phyloP scores from a whole-genome alignment of 768 basidiomycete species.

The Pulveroboletus ravenelii region DNA sequence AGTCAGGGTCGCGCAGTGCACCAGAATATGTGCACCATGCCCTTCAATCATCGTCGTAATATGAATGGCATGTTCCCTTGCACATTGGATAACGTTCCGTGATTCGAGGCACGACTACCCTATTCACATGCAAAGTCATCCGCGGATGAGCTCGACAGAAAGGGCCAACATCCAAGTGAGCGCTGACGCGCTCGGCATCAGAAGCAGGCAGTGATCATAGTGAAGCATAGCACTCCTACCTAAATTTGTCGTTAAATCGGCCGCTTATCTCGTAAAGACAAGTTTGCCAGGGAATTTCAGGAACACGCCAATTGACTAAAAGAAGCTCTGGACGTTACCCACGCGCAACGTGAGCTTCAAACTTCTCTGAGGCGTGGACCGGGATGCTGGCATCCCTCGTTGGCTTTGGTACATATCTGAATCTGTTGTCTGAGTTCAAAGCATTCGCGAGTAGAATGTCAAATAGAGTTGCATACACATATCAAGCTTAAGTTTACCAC shows the following conservation, averaged over 20 bases:
- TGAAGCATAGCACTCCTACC: neutral
- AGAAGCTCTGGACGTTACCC: neutral
- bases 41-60: neutral
- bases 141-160: neutral
- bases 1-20: conserved; percentile 13
- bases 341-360: neutral
- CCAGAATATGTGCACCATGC: neutral
- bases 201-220: conserved; percentile 2
- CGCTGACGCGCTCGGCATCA: neutral
- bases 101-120: neutral
- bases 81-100: neutral
- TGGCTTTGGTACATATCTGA: conserved; percentile 3
- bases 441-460: neutral
- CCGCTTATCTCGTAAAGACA: conserved; percentile 9
- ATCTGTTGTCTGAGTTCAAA: conserved; percentile 16
- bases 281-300: neutral
- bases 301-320: conserved; percentile 2
- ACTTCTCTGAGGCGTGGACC: neutral
- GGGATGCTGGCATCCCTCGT: conserved; percentile 10
- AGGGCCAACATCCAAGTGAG: neutral
- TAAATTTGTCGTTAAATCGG: conserved; percentile 6
- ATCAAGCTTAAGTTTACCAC: conserved; percentile 21
- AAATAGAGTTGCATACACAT: conserved; percentile 19
- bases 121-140: neutral
- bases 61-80: conserved; percentile 5